Percentiles rank a stretch among this genome's conserved stretches.
Conservation (phyloP, 768 basidiomycete species). For the Asterophora lycoperdoides region DNA sequence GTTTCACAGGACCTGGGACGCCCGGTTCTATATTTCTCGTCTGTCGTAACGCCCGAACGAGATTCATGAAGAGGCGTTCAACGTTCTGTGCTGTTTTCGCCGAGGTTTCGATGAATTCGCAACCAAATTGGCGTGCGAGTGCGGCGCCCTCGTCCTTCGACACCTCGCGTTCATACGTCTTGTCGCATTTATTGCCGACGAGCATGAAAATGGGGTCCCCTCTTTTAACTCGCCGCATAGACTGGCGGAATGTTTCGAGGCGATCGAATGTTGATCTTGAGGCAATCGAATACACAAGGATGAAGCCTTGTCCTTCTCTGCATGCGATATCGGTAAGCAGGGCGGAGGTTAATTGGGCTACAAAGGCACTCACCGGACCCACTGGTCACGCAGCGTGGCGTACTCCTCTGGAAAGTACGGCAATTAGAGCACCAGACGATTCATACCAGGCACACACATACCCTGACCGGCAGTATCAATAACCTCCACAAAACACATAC, state of each 20-base stretch:
- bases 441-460: constrained; percentile 32
- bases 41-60: constrained; percentile 79
- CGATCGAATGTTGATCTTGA: constrained; percentile 91
- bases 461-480: constrained; percentile 98
- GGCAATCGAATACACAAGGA: constrained; percentile 94
- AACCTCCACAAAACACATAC: constrained; percentile 94
- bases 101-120: constrained; percentile 95
- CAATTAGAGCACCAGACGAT: constrained; percentile 16
- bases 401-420: constrained; percentile 73
- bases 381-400: constrained; percentile 93
- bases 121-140: constrained; percentile 80
- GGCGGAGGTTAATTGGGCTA: constrained; percentile 7
- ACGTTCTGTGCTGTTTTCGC: constrained; percentile 94
- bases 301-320: constrained; percentile 97
- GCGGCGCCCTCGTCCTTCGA: constrained; percentile 84
- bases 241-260: constrained; percentile 84
- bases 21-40: constrained; percentile 56
- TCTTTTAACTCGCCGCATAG: constrained; percentile 85
- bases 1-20: constrained; percentile 34
- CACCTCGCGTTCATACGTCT: constrained; percentile 86
- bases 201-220: constrained; percentile 86
- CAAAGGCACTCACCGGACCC: constrained; percentile 76
- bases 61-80: constrained; percentile 81
- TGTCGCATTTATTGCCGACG: constrained; percentile 95
- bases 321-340: constrained; percentile 7